Evolutionary conservation across 495 filamentous ascomycete species (phyloP).

Genomic region (Aspergillus hancockii): DNA sequence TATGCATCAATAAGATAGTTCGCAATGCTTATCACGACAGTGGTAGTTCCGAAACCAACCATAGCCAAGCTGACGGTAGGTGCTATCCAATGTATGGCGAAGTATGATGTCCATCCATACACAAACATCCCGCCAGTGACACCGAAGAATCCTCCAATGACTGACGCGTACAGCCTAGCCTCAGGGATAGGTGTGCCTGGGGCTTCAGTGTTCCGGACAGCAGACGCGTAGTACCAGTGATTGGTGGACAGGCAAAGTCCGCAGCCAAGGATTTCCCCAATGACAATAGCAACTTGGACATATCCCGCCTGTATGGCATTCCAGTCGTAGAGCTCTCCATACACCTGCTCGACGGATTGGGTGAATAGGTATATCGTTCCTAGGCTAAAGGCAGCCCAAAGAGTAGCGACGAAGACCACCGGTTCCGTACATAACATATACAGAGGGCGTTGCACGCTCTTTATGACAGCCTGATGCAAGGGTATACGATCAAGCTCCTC

Average conservation of each 20-base stretch:
- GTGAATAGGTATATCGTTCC: slow-evolving; percentile 55
- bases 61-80: slow-evolving; percentile 40
- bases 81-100: slow-evolving; percentile 36
- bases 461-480: slow-evolving; percentile 22
- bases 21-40: slow-evolving; percentile 23
- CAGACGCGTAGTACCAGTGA: slow-evolving; percentile 32
- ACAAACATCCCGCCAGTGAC: slow-evolving; percentile 40
- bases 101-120: slow-evolving; percentile 41
- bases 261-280: slow-evolving; percentile 37
- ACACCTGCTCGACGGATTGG: slow-evolving; percentile 46
- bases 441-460: slow-evolving; percentile 40
- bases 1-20: slow-evolving; percentile 33
- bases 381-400: slow-evolving; percentile 53
- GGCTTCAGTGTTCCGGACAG: slow-evolving; percentile 30
- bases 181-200: slow-evolving; percentile 38
- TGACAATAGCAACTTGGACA: slow-evolving; percentile 40
- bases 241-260: slow-evolving; percentile 24
- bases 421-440: slow-evolving; percentile 53
- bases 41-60: slow-evolving; percentile 28
- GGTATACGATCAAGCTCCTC: slow-evolving; percentile 37
- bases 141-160: slow-evolving; percentile 32
- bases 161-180: slow-evolving; percentile 34
- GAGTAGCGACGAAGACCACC: slow-evolving; percentile 50
- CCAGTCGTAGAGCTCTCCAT: slow-evolving; percentile 35
- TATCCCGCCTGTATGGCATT: slow-evolving; percentile 33